Percentiles rank a stretch among this genome's conserved stretches.
Conservation (phyloP, 2,329 filamentous ascomycete genomes). For the Fusarium ramigenum region DNA sequence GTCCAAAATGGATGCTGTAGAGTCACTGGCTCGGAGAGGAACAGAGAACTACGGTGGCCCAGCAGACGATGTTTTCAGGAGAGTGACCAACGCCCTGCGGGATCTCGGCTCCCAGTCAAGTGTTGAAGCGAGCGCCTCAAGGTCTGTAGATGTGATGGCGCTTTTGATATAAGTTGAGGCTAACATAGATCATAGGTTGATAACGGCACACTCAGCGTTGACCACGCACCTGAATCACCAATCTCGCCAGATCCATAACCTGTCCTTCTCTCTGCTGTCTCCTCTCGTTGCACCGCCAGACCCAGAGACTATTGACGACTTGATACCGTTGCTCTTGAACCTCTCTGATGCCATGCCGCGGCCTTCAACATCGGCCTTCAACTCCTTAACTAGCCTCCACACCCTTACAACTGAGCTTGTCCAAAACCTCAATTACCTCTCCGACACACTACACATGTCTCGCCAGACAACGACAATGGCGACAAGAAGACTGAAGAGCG, state of each 20-base stretch:
- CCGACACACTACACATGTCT: slow-evolving; percentile 93
- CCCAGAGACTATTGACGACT: slow-evolving; percentile 70
- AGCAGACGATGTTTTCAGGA: slow-evolving; percentile 71
- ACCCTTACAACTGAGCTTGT: slow-evolving; percentile 77
- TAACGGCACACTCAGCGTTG: slow-evolving; percentile 78
- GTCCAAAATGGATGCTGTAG: slow-evolving; percentile 76
- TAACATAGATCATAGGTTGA: slow-evolving; percentile 63
- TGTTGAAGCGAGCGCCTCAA: slow-evolving; percentile 76
- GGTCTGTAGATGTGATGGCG: slow-evolving; percentile 55
- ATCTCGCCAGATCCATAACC: slow-evolving; percentile 77
- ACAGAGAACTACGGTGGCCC: slow-evolving; percentile 73
- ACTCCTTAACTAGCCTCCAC: slow-evolving; percentile 74
- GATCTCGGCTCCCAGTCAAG: slow-evolving; percentile 78
- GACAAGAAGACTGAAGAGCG: slow-evolving; percentile 79
- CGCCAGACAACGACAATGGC: slow-evolving; percentile 87
- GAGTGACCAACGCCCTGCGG: slow-evolving; percentile 74
- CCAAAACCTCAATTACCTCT: slow-evolving; percentile 83
- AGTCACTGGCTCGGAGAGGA: slow-evolving; percentile 72
- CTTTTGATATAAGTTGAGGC: neutral
- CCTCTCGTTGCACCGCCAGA: slow-evolving; percentile 72
- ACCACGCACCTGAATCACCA: slow-evolving; percentile 80
- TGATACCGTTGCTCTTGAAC: slow-evolving; percentile 73
- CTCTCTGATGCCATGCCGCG: slow-evolving; percentile 74
- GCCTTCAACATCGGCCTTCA: slow-evolving; percentile 68
- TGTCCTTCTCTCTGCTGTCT: slow-evolving; percentile 76